Conservation (phyloP, 495 filamentous ascomycete species). For the Lineolata rhizophorae region DNA sequence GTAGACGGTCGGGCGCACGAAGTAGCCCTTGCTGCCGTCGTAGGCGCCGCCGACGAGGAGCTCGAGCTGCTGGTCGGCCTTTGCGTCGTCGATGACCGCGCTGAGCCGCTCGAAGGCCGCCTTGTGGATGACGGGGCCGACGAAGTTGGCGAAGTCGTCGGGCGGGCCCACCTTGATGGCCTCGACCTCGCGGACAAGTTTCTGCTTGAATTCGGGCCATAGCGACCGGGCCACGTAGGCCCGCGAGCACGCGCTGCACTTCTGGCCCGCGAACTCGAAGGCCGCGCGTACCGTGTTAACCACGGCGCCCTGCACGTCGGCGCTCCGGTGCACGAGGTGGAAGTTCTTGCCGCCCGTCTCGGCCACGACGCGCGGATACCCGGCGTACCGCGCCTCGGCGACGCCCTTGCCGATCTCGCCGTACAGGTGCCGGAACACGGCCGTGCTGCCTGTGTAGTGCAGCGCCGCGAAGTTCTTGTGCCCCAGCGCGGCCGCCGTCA, state of each 20-base stretch:
- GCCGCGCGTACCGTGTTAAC: slow-evolving; percentile 21
- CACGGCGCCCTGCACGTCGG: slow-evolving; percentile 19
- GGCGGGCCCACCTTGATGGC: slow-evolving; percentile 18
- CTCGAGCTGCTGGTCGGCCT: slow-evolving; percentile 37
- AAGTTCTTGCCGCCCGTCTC: slow-evolving; percentile 25
- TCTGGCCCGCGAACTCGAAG: slow-evolving; percentile 24
- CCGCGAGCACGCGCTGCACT: slow-evolving; percentile 19
- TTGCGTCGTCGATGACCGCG: slow-evolving; percentile 33
- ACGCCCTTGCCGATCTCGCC: slow-evolving; percentile 18
- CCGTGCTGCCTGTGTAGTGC: slow-evolving; percentile 21
- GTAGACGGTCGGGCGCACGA: slow-evolving; percentile 47
- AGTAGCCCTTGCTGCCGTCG: slow-evolving; percentile 38
- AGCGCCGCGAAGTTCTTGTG: slow-evolving; percentile 19
- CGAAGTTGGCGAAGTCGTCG: slow-evolving; percentile 18
- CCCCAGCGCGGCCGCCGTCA: slow-evolving; percentile 17
- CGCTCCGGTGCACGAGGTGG: slow-evolving; percentile 19
- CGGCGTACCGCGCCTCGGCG: slow-evolving; percentile 16
- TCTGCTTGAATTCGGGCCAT: slow-evolving; percentile 16
- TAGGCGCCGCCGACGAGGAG: slow-evolving; percentile 36
- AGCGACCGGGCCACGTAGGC: slow-evolving; percentile 18
- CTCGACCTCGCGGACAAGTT: slow-evolving; percentile 15
- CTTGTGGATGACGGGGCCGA: slow-evolving; percentile 23
- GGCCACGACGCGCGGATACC: slow-evolving; percentile 22
- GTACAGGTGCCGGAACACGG: slow-evolving; percentile 19
- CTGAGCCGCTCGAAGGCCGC: slow-evolving; percentile 18